These are phyloP conservation scores for Silene vulgaris DNA, from an alignment of 179 eudicot species.

Conservation along the genomic window DNA sequence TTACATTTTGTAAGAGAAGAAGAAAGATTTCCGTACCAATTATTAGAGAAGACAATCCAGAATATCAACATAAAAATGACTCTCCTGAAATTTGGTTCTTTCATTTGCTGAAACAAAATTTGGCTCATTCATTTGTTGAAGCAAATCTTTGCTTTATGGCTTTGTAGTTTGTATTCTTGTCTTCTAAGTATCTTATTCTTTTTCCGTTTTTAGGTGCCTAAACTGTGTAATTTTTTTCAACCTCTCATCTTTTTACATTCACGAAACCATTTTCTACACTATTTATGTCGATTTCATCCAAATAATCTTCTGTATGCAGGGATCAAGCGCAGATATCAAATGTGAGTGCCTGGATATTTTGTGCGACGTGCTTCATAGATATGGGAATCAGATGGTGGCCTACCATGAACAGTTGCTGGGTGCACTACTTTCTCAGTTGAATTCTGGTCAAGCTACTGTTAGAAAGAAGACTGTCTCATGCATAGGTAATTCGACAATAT, in stretches of 20 bases:
- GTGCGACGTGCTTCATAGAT: conserved; percentile 79
- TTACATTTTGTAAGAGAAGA: neutral
- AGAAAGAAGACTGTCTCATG: conserved; percentile 95
- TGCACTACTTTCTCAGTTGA: conserved; percentile 83
- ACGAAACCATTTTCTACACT: neutral
- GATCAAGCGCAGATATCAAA: conserved; percentile 67
- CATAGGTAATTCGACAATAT: conserved; percentile 46
- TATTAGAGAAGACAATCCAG: neutral
- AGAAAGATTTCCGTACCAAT: neutral
- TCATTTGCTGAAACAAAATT: no score
- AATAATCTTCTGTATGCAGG: conserved; percentile 39
- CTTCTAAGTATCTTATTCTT: neutral
- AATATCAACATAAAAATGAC: no score
- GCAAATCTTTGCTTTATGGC: neutral
- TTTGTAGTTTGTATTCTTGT: neutral
- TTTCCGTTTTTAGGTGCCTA: neutral
- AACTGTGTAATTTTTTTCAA: neutral
- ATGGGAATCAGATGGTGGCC: conserved; percentile 74
- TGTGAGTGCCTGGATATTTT: conserved; percentile 93
- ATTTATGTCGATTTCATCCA: conserved; percentile 1
- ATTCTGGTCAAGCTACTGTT: conserved; percentile 75
- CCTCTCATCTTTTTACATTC: neutral
- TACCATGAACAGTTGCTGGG: conserved; percentile 71
- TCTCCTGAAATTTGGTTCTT: no score
- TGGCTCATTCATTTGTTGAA: no score